Conservation (phyloP, 2,329 filamentous ascomycete genomes). For the Alternaria metachromatica region DNA sequence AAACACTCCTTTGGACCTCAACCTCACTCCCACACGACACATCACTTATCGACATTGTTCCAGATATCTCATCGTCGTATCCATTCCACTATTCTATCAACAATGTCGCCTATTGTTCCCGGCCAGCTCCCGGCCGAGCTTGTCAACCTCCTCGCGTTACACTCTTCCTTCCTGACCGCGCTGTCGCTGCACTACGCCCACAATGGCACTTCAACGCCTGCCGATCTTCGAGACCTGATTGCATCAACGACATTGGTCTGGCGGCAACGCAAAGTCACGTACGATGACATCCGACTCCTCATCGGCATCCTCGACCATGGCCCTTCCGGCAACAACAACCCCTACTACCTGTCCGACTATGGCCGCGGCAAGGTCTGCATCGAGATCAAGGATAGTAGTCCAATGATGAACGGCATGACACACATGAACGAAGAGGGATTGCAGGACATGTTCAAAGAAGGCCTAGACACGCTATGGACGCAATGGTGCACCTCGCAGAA, state of each 20-base stretch:
- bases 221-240: slow-evolving; percentile 50
- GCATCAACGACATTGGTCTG: slow-evolving; percentile 53
- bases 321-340: slow-evolving; percentile 36
- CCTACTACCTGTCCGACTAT: slow-evolving; percentile 53
- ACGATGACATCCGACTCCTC: slow-evolving; percentile 55
- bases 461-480: slow-evolving; percentile 55
- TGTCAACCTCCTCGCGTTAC: slow-evolving; percentile 53
- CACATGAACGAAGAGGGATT: slow-evolving; percentile 56
- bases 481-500: slow-evolving; percentile 45
- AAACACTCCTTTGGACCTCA: slow-evolving; percentile 26
- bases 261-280: slow-evolving; percentile 54
- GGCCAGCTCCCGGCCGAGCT: slow-evolving; percentile 51
- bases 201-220: slow-evolving; percentile 55
- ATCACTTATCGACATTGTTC: slow-evolving; percentile 27
- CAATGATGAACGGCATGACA: slow-evolving; percentile 33
- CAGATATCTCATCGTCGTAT: slow-evolving; percentile 27
- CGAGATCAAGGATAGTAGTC: slow-evolving; percentile 44
- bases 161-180: slow-evolving; percentile 58
- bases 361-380: slow-evolving; percentile 52
- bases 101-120: slow-evolving; percentile 41
- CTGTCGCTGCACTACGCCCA: slow-evolving; percentile 59
- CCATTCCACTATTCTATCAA: slow-evolving; percentile 24
- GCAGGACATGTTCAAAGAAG: slow-evolving; percentile 58
- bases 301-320: slow-evolving; percentile 50
- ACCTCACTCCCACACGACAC: slow-evolving; percentile 16